Conservation (phyloP, 2,329 filamentous ascomycete genomes). For the Penicillium vulpinum region DNA sequence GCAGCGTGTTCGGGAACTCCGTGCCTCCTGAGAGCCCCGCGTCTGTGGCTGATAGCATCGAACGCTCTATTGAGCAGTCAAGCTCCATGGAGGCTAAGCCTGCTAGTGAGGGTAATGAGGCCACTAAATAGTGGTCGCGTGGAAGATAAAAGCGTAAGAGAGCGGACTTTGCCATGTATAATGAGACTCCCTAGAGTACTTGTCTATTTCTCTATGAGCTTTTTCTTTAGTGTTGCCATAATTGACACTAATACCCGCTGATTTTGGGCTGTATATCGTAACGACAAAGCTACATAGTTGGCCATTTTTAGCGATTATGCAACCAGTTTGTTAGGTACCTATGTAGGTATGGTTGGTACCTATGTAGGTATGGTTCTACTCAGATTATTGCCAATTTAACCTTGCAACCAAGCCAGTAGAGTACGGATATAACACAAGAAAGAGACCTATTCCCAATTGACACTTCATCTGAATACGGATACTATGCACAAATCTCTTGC, state of each 20-base stretch:
- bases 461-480: slow-evolving; percentile 30
- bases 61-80: slow-evolving; percentile 38
- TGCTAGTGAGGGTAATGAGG: slow-evolving; percentile 50
- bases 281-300: background rate
- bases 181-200: slow-evolving; percentile 18
- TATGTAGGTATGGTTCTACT: background rate
- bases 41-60: slow-evolving; percentile 39
- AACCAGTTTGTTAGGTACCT: too few relatives aligned
- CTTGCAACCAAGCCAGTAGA: background rate
- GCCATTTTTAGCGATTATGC: background rate
- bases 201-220: slow-evolving; percentile 10
- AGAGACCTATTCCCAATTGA: slow-evolving; percentile 33
- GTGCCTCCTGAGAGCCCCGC: slow-evolving; percentile 41
- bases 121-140: slow-evolving; percentile 37
- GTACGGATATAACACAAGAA: slow-evolving; percentile 15
- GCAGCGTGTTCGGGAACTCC: slow-evolving; percentile 41
- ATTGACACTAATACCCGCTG: slow-evolving; percentile 1
- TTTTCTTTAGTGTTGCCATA: slow-evolving; percentile 7
- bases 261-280: background rate
- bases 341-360: too few relatives aligned
- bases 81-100: slow-evolving; percentile 45
- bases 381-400: background rate
- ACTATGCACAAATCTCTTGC: slow-evolving; percentile 38
- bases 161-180: slow-evolving; percentile 20
- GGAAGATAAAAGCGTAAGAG: slow-evolving; percentile 1